Evolutionary conservation across 2,329 filamentous ascomycete species (phyloP).

Genomic region (Arthrocladium fulminans): DNA sequence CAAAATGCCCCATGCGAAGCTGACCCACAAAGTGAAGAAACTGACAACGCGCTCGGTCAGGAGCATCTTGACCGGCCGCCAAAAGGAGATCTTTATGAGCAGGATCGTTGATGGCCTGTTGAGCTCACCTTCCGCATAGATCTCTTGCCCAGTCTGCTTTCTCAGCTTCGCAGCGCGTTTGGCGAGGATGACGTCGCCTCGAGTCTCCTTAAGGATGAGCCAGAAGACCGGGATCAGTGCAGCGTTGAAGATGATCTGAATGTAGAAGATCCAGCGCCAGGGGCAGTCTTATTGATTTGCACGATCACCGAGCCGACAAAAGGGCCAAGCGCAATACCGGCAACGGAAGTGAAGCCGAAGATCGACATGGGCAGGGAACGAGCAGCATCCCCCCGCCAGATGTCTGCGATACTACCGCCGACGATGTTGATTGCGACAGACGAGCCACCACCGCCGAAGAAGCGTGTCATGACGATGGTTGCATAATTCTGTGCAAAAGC

Average conservation of each 20-base stretch:
- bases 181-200: slow-evolving; percentile 34
- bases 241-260: slow-evolving; percentile 38
- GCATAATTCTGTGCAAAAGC: slow-evolving; percentile 39
- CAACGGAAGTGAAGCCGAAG: slow-evolving; percentile 36
- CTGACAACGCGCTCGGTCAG: slow-evolving; percentile 36
- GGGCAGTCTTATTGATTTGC: slow-evolving; percentile 26
- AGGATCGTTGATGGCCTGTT: slow-evolving; percentile 12
- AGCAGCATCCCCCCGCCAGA: slow-evolving; percentile 23
- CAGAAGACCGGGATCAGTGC: slow-evolving; percentile 34
- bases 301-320: slow-evolving; percentile 36
- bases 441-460: slow-evolving; percentile 35
- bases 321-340: slow-evolving; percentile 38
- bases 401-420: slow-evolving; percentile 24
- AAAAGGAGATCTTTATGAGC: slow-evolving; percentile 11
- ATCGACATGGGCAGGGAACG: slow-evolving; percentile 36
- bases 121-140: slow-evolving; percentile 27
- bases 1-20: slow-evolving; percentile 37
- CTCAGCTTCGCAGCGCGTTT: slow-evolving; percentile 34
- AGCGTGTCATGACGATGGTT: slow-evolving; percentile 36
- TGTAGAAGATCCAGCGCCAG: slow-evolving; percentile 40
- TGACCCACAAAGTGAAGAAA: slow-evolving; percentile 38
- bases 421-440: slow-evolving; percentile 23
- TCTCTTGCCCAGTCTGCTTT: slow-evolving; percentile 26
- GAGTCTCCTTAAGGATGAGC: slow-evolving; percentile 35
- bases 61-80: slow-evolving; percentile 28